Evolutionary conservation across 495 filamentous ascomycete genomes (phyloP), one percentile per base, ranked within the genome.

Genomic region (Daldinia vernicosa): DNA sequence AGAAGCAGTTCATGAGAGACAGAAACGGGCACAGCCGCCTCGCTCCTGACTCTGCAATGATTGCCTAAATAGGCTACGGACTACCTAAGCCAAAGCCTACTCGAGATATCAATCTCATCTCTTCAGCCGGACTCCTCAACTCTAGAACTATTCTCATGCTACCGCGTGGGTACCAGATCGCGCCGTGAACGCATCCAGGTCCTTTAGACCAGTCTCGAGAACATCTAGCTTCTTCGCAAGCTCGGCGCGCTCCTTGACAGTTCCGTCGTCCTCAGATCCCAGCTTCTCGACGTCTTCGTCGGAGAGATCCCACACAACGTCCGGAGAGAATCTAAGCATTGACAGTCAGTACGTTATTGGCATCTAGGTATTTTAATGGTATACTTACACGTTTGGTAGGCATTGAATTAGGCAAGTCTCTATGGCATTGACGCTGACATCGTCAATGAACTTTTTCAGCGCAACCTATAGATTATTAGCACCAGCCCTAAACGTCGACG

Each of bases 391-490:
- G 24, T 69, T 62, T 40, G 70, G 66, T n/a, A 73, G 43, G 19
- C 66, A 43, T 52, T 69, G 70, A 5, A 73, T 69, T 14, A 73
- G 52, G 28, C 70, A 73, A 1, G 61, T 52, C 33, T 89, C 87
- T 47, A 87, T 82, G 5, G 78, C 88, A 28, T 85, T 77, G 1
- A 79, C 82, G 33, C 83, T 80, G 28, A 89, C 70, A 55, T 90
- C 86, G 61, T 90, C 85, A 30, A 85, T 79, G 74, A 90, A 89
- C 2, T 78, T 83, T 37, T 82, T 77, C 24, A 85, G 74, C 8
- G 86, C 82, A 64, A 89, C 81, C 87, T 88, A 56, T 51, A 19
- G 22, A 47, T 0, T 12, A 56, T 69, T 68, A 76, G 66, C 45
- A 61, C 14, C 6, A 11, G 5, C 27, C 1, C 37, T 9, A 32